These are phyloP conservation scores for Penicillium psychrosexuale DNA, from an alignment of 2,329 filamentous ascomycete genomes.

Conservation along the genomic window DNA sequence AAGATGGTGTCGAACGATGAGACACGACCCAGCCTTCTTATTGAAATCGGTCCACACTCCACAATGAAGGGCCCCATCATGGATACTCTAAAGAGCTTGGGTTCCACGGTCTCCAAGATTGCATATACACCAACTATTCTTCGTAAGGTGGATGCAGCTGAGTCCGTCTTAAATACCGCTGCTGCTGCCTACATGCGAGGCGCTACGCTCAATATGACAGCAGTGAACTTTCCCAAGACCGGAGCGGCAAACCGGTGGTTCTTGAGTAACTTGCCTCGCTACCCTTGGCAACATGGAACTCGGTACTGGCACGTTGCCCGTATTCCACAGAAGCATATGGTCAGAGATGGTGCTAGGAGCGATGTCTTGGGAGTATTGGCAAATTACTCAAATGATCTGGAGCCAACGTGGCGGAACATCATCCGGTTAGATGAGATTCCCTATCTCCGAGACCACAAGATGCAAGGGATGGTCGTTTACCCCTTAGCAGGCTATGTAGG, in stretches of 20 bases:
- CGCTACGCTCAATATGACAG: constrained; percentile 13
- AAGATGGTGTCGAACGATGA: constrained; percentile 19
- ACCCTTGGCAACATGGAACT: constrained; percentile 51
- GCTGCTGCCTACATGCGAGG: constrained; percentile 20
- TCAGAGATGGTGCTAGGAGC: constrained; percentile 21
- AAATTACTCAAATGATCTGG: constrained; percentile 26
- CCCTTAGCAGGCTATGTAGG: constrained; percentile 26
- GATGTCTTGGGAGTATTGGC: constrained; percentile 28
- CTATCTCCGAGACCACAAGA: constrained; percentile 31
- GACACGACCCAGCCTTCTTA: constrained; percentile 14
- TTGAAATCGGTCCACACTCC: constrained; percentile 39
- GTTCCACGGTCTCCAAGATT: constrained; percentile 12
- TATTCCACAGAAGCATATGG: constrained; percentile 30
- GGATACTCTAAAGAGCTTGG: constrained; percentile 25
- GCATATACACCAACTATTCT: constrained; percentile 24
- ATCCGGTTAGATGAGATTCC: constrained; percentile 24
- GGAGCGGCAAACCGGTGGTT: constrained; percentile 15
- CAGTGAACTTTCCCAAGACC: constrained; percentile 20
- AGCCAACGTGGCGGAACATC: constrained; percentile 29
- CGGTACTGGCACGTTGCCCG: constrained; percentile 47
- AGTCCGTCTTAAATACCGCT: constrained; percentile 24
- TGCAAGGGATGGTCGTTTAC: constrained; percentile 31
- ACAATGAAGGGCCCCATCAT: constrained; percentile 34
- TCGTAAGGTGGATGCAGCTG: constrained; percentile 22
- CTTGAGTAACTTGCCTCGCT: constrained; percentile 40